Conservation (phyloP, 2,329 filamentous ascomycete genomes). For the Talaromyces atroroseus region DNA sequence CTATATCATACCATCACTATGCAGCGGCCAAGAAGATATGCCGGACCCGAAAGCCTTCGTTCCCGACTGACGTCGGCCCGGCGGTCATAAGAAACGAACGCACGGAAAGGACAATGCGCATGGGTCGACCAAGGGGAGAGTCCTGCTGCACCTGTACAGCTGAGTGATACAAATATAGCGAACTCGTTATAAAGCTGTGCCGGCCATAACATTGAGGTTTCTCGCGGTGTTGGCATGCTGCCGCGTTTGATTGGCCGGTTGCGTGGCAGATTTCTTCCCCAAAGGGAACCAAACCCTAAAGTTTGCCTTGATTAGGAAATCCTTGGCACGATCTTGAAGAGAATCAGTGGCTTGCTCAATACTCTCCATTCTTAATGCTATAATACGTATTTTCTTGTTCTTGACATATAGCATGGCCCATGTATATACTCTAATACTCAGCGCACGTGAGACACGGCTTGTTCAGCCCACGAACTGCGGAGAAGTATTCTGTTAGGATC, state of each 20-base stretch:
- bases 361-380: too few species aligned
- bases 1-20: background rate
- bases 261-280: background rate
- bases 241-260: background rate
- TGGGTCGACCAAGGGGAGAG: background rate
- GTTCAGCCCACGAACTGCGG: background rate
- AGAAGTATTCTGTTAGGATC: background rate
- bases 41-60: background rate
- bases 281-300: background rate
- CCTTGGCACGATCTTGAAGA: background rate
- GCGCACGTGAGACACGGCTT: too few species aligned
- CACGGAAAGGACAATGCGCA: background rate
- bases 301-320: background rate
- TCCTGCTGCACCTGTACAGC: too few species aligned
- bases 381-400: background rate
- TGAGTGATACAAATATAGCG: too few species aligned
- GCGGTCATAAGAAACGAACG: too few species aligned
- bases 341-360: too few species aligned
- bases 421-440: background rate
- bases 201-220: background rate
- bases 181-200: too few species aligned
- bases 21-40: background rate
- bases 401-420: too few species aligned
- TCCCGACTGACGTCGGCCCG: too few species aligned
- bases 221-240: background rate